These are phyloP conservation scores for Daedalea quercina DNA, from an alignment of 768 basidiomycete genomes.

Conservation along the genomic window DNA sequence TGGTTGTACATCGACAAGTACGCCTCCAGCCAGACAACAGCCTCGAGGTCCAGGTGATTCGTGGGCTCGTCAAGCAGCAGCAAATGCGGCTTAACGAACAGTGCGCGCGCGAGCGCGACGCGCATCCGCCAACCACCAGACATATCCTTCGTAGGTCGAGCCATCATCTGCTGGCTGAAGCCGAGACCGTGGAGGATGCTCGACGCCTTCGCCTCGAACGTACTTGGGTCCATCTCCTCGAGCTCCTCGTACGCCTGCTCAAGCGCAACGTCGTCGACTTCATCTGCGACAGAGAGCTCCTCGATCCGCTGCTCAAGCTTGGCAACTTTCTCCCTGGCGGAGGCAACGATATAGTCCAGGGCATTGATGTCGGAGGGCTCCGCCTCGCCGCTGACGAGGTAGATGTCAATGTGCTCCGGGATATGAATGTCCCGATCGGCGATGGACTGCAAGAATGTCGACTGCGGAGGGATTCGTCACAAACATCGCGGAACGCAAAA, in stretches of 20 bases:
- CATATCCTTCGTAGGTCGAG: constrained; percentile 97
- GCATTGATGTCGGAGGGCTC: constrained; percentile 95
- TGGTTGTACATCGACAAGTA: constrained; percentile 98
- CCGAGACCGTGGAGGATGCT: constrained; percentile 97
- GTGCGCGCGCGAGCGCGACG: constrained; percentile 90
- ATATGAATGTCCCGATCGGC: constrained; percentile 94
- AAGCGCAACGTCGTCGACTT: constrained; percentile 81
- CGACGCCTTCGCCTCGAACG: constrained; percentile 94
- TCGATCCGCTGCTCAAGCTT: constrained; percentile 91
- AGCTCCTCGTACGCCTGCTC: constrained; percentile 92
- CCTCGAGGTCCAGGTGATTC: constrained; percentile 92
- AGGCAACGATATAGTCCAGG: constrained; percentile 93
- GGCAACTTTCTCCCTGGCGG: constrained; percentile 89
- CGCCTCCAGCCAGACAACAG: constrained; percentile 98
- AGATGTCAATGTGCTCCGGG: constrained; percentile 93
- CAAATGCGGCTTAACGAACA: constrained; percentile 95
- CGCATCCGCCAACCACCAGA: constrained; percentile 99
- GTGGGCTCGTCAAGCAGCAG: constrained; percentile 91
- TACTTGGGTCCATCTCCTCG: constrained; percentile 92
- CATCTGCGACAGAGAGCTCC: constrained; percentile 84
- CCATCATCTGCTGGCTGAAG: constrained; percentile 89
- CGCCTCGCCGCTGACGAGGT: constrained; percentile 92
- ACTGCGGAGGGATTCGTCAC: constrained; percentile 37
- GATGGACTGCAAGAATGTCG: constrained; percentile 93
- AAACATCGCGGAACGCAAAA: neutral